These are phyloP conservation scores for Magnusiomyces ingens DNA, from an alignment of 1,139 yeast genomes.

Conservation along the genomic window DNA sequence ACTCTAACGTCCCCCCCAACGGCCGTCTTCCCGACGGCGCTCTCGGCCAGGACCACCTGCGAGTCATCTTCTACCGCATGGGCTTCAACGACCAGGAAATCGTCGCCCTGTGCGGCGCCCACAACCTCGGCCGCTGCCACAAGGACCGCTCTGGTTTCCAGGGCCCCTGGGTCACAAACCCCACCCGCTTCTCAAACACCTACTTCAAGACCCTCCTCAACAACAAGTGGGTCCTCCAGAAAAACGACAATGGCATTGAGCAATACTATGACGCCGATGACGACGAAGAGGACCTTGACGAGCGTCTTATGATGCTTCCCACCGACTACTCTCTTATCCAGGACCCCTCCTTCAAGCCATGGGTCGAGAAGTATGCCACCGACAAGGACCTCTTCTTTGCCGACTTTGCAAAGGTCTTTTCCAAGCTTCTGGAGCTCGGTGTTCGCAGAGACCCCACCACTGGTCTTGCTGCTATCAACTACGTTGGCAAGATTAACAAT, in stretches of 20 bases:
- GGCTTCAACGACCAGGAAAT: slow-evolving; percentile 60
- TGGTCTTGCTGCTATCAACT: slow-evolving; percentile 30
- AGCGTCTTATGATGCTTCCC: slow-evolving; percentile 57
- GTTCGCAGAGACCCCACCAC: slow-evolving; percentile 32
- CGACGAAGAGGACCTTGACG: slow-evolving; percentile 30
- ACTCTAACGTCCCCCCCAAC: slow-evolving; percentile 49
- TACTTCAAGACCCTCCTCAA: slow-evolving; percentile 62
- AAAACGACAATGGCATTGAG: slow-evolving; percentile 46
- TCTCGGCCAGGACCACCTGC: slow-evolving; percentile 46
- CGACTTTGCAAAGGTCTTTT: slow-evolving; percentile 49
- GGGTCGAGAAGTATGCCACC: slow-evolving; percentile 49
- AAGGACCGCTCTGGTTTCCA: slow-evolving; percentile 52
- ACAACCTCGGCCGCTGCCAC: slow-evolving; percentile 64
- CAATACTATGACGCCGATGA: slow-evolving; percentile 69
- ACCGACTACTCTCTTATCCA: slow-evolving; percentile 51
- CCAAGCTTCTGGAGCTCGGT: slow-evolving; percentile 55
- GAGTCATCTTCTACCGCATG: slow-evolving; percentile 50
- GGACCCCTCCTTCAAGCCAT: slow-evolving; percentile 44
- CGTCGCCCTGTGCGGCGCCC: slow-evolving; percentile 60
- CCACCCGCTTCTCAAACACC: slow-evolving; percentile 74
- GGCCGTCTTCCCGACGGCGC: slow-evolving; percentile 58
- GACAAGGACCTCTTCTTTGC: slow-evolving; percentile 46
- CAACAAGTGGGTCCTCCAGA: slow-evolving; percentile 70
- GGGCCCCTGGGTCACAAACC: slow-evolving; percentile 90
- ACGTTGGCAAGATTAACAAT: slow-evolving; percentile 22